These are phyloP conservation scores for Aureobasidium sp. DNA, from an alignment of 2,329 filamentous ascomycete genomes.

Conservation along the genomic window DNA sequence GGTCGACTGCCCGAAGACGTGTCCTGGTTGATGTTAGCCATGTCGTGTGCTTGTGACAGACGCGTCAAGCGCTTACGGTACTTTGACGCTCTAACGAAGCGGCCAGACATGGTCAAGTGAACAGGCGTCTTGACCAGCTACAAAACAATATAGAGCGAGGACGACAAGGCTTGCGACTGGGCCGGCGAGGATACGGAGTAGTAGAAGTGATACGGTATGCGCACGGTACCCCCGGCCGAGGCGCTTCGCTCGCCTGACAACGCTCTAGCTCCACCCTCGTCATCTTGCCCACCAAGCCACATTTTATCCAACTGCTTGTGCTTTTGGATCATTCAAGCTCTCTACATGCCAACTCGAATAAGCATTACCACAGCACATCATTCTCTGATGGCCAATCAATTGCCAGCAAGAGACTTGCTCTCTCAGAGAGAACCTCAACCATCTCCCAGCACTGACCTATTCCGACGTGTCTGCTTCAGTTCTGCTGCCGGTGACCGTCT, in stretches of 20 bases:
- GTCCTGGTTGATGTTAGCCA: constrained; percentile 54
- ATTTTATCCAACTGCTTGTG: background rate
- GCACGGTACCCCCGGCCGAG: background rate
- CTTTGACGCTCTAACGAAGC: constrained; percentile 67
- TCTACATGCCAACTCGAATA: too few species aligned
- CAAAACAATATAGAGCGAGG: background rate
- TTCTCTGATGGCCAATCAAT: background rate
- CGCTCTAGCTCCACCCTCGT: background rate
- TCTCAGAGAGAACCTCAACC: too few species aligned
- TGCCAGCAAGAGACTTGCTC: background rate
- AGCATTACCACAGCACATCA: too few species aligned
- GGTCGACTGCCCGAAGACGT: constrained; percentile 94
- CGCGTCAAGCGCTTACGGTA: constrained; percentile 51
- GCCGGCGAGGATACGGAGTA: background rate
- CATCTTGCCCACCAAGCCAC: background rate
- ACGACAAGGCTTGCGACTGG: background rate
- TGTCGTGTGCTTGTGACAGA: constrained; percentile 15
- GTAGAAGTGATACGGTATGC: background rate
- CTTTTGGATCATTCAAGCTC: background rate
- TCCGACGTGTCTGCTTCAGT: background rate
- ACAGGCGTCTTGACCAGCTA: background rate
- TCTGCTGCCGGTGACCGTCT: background rate
- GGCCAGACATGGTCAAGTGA: constrained; percentile 53
- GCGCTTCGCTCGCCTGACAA: background rate
- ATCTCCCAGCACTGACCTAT: background rate